phyloP scores from a whole-genome alignment of 2,329 filamentous ascomycete species.

The Alternaria ethzedia region DNA sequence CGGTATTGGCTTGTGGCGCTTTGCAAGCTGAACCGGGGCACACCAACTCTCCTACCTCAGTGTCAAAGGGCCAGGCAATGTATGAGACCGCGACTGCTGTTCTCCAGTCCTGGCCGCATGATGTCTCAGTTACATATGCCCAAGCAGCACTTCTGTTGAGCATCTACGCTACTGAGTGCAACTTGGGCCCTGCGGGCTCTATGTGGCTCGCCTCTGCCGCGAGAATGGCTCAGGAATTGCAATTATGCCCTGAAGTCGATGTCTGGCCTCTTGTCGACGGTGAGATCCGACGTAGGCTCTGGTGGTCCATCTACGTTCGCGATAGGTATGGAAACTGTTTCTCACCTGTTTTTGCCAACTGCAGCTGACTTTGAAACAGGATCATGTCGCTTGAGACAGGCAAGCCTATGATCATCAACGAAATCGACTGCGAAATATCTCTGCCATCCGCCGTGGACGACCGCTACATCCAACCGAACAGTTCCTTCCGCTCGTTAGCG shows the following conservation, averaged over 20 bases:
- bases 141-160: constrained; percentile 75
- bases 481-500: constrained; percentile 49
- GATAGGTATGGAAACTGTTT: constrained; percentile 67
- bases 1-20: constrained; percentile 81
- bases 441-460: constrained; percentile 84
- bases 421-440: constrained; percentile 84
- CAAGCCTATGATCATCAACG: constrained; percentile 81
- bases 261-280: constrained; percentile 77
- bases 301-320: constrained; percentile 93
- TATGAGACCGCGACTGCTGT: constrained; percentile 73
- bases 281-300: constrained; percentile 85
- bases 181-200: constrained; percentile 84
- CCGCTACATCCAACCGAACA: constrained; percentile 68
- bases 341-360: neutral
- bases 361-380: constrained; percentile 51
- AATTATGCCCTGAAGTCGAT: constrained; percentile 76
- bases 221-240: constrained; percentile 81
- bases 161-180: constrained; percentile 83
- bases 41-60: constrained; percentile 59
- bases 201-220: constrained; percentile 83
- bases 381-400: constrained; percentile 80
- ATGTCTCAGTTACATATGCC: constrained; percentile 76
- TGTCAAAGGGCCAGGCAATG: constrained; percentile 66
- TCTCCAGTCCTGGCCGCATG: constrained; percentile 82
- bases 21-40: constrained; percentile 70